These are phyloP conservation scores for Talaromyces sp. DNA, from an alignment of 2,329 filamentous ascomycete genomes.

Conservation along the genomic window DNA sequence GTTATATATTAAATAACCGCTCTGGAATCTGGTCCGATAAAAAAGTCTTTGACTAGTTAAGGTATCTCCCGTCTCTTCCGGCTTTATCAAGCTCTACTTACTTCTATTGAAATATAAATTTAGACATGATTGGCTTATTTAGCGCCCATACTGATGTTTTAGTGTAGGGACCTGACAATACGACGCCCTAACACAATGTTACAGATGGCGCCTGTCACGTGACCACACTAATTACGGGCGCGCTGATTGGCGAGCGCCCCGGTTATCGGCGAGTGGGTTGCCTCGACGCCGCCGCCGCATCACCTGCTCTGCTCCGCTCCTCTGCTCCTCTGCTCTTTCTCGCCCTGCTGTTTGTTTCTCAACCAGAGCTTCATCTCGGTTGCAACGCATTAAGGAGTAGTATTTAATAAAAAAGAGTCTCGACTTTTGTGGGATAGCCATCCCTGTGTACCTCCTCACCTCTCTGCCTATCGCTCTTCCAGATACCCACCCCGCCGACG, in stretches of 20 bases:
- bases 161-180: too few species aligned
- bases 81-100: too few species aligned
- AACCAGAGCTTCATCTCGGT: background rate
- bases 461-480: background rate
- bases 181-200: too few species aligned
- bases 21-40: too few species aligned
- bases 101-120: too few species aligned
- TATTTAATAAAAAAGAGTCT: background rate
- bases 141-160: too few species aligned
- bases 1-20: too few species aligned
- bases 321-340: background rate
- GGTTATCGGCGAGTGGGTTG: background rate
- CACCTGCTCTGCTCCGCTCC: background rate
- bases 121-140: too few species aligned
- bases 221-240: background rate
- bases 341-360: background rate
- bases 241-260: background rate
- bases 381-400: too few species aligned
- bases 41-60: too few species aligned
- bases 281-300: background rate
- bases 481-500: conserved; percentile 16
- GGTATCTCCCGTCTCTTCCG: too few species aligned
- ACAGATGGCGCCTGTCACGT: background rate
- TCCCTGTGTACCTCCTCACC: background rate
- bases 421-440: background rate